phyloP scores from a whole-genome alignment of 1,139 yeast genomes.

The Yamadazyma buinensis region DNA sequence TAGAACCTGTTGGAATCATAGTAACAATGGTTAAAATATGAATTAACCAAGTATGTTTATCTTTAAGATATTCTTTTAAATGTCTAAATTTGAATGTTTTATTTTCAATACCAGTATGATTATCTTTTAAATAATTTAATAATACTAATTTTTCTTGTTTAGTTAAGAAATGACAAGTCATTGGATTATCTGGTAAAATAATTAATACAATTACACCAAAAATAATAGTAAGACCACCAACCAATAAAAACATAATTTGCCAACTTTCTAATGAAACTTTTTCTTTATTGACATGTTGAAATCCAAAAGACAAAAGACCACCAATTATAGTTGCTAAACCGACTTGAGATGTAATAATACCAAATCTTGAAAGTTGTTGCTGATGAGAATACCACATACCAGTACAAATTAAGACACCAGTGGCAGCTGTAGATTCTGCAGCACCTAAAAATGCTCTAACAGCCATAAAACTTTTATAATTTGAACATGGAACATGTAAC shows the following conservation, averaged over 20 bases:
- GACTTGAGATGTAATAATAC: constrained; percentile 36
- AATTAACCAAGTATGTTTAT: constrained; percentile 36
- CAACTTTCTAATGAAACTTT: constrained; percentile 23
- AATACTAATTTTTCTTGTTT: constrained; percentile 25
- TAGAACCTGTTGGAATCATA: constrained; percentile 41
- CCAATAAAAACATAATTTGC: constrained; percentile 37
- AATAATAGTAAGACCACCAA: constrained; percentile 32
- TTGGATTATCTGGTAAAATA: constrained; percentile 32
- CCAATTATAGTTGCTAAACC: constrained; percentile 41
- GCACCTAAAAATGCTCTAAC: constrained; percentile 39
- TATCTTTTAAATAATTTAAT: constrained; percentile 26
- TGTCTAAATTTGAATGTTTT: constrained; percentile 20
- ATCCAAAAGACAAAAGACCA: constrained; percentile 37
- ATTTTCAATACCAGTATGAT: constrained; percentile 22
- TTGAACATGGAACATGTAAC: constrained; percentile 30
- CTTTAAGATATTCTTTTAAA: constrained; percentile 27
- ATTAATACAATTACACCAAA: constrained; percentile 27
- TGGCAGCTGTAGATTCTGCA: constrained; percentile 42
- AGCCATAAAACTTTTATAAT: constrained; percentile 39
- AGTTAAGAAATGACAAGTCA: constrained; percentile 25
- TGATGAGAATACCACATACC: constrained; percentile 41
- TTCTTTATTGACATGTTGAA: constrained; percentile 32
- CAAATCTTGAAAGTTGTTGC: constrained; percentile 35
- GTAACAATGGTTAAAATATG: constrained; percentile 30
- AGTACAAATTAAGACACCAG: constrained; percentile 39